phyloP scores from a whole-genome alignment of 83 land plant species.

The Isoetes engelmannii region DNA sequence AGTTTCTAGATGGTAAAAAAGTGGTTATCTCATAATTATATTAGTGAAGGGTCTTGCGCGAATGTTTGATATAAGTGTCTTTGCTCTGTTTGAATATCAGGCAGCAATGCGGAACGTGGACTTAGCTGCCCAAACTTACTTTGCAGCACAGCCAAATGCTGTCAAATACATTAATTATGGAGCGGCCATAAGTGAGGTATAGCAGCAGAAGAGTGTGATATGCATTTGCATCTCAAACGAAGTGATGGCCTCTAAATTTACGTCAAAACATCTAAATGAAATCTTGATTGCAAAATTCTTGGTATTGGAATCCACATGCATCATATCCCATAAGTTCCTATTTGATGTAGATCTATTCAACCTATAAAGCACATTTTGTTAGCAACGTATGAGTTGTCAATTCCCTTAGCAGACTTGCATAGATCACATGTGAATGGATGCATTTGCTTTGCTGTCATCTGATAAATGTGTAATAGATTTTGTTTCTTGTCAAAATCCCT shows the following conservation, averaged over 20 bases:
- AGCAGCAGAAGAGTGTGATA: background rate
- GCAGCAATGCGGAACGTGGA: background rate
- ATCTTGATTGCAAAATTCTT: no score
- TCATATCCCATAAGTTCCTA: no score
- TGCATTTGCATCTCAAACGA: background rate
- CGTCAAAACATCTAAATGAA: no score
- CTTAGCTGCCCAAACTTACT: conserved; percentile 15
- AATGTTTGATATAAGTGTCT: no score
- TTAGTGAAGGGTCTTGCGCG: no score
- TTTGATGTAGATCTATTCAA: conserved; percentile 1
- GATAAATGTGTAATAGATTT: background rate
- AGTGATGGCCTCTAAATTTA: no score
- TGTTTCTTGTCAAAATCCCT: background rate
- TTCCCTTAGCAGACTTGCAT: background rate
- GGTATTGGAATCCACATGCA: no score
- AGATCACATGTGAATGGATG: no score
- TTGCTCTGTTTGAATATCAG: no score
- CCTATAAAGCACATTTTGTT: background rate
- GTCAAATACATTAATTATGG: background rate
- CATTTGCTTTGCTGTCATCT: background rate
- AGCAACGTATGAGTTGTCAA: no score
- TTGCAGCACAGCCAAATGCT: background rate
- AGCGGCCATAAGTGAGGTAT: conserved; percentile 1
- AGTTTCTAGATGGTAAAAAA: no score
- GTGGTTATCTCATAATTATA: no score